Evolutionary conservation across 2,329 filamentous ascomycete genomes (phyloP).

Genomic region (Hymenotorrendiella dingleyae): DNA sequence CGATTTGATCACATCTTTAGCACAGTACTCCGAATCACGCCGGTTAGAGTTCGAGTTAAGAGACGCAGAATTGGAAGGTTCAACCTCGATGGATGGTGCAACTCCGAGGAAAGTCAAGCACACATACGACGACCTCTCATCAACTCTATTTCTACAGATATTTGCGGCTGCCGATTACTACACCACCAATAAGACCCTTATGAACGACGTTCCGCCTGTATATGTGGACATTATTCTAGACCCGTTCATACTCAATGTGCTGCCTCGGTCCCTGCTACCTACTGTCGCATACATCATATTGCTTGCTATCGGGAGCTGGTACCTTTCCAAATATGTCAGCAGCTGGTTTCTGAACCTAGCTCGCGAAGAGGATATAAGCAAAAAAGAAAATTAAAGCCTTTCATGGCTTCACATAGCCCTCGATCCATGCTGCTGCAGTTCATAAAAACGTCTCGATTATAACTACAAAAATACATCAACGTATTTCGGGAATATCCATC

Average conservation of each 20-base stretch:
- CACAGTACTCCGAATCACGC: conserved; percentile 50
- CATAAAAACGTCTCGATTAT: conserved; percentile 6
- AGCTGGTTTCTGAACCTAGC: conserved; percentile 18
- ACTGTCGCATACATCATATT: conserved; percentile 62
- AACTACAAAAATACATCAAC: conserved; percentile 12
- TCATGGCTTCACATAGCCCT: background rate
- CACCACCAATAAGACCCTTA: conserved; percentile 65
- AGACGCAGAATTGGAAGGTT: no score
- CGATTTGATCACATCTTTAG: conserved; percentile 59
- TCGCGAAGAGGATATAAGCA: conserved; percentile 4
- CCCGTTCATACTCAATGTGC: conserved; percentile 71
- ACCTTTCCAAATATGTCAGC: conserved; percentile 24
- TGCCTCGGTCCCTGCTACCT: conserved; percentile 71
- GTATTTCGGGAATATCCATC: conserved; percentile 16
- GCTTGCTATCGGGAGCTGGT: conserved; percentile 43
- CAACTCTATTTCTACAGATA: conserved; percentile 51
- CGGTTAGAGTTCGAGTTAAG: conserved; percentile 28
- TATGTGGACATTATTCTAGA: conserved; percentile 79
- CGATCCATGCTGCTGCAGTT: no score
- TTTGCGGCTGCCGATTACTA: conserved; percentile 80
- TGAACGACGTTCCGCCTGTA: conserved; percentile 69
- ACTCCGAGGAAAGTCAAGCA: conserved; percentile 7
- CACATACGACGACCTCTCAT: conserved; percentile 15
- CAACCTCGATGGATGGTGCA: no score
- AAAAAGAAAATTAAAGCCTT: conserved; percentile 15